Conservation (phyloP, 2,329 filamentous ascomycete genomes). For the Shiraia bambusicola region DNA sequence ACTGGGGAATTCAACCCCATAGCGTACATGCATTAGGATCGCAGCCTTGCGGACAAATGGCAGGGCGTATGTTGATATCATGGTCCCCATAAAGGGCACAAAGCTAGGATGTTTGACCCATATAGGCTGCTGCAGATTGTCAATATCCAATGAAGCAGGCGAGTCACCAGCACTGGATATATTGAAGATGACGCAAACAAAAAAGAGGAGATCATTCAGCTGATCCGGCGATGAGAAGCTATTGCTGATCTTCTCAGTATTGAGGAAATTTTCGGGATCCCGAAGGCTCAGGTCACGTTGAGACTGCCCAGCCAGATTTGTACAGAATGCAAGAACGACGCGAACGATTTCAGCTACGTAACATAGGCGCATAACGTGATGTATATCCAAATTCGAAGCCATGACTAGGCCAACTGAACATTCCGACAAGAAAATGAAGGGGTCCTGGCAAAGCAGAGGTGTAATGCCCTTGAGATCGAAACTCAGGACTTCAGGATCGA, state of each 20-base stretch:
- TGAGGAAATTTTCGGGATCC: constrained; percentile 28
- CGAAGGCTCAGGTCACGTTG: constrained; percentile 5
- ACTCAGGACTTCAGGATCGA: constrained; percentile 36
- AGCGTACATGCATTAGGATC: constrained; percentile 82
- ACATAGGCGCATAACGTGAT: constrained; percentile 79
- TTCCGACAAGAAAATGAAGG: constrained; percentile 80
- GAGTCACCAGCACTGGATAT: constrained; percentile 27
- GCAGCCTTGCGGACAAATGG: constrained; percentile 82
- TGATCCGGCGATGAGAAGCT: constrained; percentile 28
- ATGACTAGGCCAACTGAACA: constrained; percentile 70
- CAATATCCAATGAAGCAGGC: constrained; percentile 25
- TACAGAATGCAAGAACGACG: constrained; percentile 61
- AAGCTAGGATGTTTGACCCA: constrained; percentile 34
- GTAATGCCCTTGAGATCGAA: constrained; percentile 48
- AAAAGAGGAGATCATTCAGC: constrained; percentile 33
- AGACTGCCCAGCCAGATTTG: constrained; percentile 10
- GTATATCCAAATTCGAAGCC: constrained; percentile 69
- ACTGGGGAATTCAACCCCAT: constrained; percentile 82
- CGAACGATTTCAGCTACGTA: constrained; percentile 91
- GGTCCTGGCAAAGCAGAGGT: constrained; percentile 67
- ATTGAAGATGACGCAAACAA: constrained; percentile 37
- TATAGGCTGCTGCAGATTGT: constrained; percentile 25
- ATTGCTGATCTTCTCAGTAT: constrained; percentile 25
- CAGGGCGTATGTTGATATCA: constrained; percentile 80
- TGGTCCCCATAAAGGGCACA: constrained; percentile 39